Evolutionary conservation across 139 green algal species (phyloP).

Genomic region (Chlorella sp.): DNA sequence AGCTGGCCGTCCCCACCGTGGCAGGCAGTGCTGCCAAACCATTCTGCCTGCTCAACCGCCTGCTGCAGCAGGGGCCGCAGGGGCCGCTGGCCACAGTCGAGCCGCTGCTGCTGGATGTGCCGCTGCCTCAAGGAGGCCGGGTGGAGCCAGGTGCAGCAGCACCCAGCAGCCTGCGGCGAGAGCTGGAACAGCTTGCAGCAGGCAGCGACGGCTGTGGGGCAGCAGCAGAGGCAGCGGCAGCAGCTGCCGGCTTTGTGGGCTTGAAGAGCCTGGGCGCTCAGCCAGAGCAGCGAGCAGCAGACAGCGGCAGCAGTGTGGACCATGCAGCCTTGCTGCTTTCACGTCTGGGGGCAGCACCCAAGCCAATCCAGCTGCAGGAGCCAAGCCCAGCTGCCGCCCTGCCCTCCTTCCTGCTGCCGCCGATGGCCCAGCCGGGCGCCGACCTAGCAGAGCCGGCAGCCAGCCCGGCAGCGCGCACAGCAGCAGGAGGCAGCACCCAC

Average conservation of each 20-base stretch:
- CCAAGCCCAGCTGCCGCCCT: neutral
- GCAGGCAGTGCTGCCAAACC: neutral
- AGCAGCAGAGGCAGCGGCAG: neutral
- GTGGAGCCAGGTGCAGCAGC: neutral
- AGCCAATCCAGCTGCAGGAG: neutral
- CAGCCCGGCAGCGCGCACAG: neutral
- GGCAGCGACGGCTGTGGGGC: neutral
- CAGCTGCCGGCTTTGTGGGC: neutral
- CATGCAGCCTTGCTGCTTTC: no score
- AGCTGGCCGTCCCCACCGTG: neutral
- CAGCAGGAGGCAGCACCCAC: neutral
- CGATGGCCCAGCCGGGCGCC: neutral
- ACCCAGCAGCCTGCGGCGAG: neutral
- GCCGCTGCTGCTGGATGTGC: neutral
- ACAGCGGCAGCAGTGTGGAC: neutral
- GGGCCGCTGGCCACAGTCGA: no score
- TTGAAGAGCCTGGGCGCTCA: neutral
- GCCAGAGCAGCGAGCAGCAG: neutral
- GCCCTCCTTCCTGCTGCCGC: conserved; percentile 7
- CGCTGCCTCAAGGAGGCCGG: neutral
- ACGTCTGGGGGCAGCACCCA: neutral
- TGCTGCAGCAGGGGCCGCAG: neutral
- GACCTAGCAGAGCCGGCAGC: neutral
- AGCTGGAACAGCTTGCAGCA: conserved; percentile 1
- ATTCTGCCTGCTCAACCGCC: neutral